Percentiles rank a stretch among this genome's conserved stretches.
These are phyloP conservation scores for Apiotrichum siamense DNA, from an alignment of 1,284 basidiomycete species.

Conservation along the genomic window DNA sequence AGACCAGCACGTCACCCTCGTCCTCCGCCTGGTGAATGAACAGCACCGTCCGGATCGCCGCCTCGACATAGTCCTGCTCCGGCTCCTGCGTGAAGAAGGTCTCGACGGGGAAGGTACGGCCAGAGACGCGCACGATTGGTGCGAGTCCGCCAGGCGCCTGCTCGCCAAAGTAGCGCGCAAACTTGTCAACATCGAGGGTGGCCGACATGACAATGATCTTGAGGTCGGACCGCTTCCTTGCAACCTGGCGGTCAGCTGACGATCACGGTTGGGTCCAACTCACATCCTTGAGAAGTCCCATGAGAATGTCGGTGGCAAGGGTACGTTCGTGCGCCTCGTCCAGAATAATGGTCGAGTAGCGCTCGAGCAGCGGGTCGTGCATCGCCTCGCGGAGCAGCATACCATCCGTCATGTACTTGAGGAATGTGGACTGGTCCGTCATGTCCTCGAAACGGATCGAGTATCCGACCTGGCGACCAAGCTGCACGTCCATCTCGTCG, in stretches of 20 bases:
- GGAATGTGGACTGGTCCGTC: conserved; percentile 84
- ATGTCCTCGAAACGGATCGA: conserved; percentile 98
- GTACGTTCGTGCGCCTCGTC: conserved; percentile 99
- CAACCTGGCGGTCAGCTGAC: conserved; percentile 55
- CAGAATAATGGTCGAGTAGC: conserved; percentile 95
- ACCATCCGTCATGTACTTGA: conserved; percentile 99
- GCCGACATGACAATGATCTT: conserved; percentile 99
- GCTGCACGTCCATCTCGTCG: conserved; percentile 93
- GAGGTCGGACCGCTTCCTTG: conserved; percentile 74
- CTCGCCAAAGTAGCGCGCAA: conserved; percentile 89
- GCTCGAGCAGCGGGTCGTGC: conserved; percentile 82
- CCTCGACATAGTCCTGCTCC: conserved; percentile 94
- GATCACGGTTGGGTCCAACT: background rate
- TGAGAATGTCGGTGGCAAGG: conserved; percentile 94
- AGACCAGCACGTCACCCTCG: conserved; percentile 85
- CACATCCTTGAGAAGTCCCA: conserved; percentile 70
- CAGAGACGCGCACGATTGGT: conserved; percentile 91
- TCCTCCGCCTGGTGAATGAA: conserved; percentile 98
- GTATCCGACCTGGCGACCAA: conserved; percentile 94
- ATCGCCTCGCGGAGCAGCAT: conserved; percentile 96
- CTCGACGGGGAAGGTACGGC: conserved; percentile 93
- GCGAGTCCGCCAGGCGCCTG: conserved; percentile 53
- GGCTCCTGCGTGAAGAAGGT: conserved; percentile 92
- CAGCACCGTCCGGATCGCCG: conserved; percentile 90
- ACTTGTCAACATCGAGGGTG: conserved; percentile 93